Evolutionary conservation across 2,329 filamentous ascomycete species (phyloP), one percentile per base, ranked within the genome.

Genomic region (Colletotrichum acutatum): DNA sequence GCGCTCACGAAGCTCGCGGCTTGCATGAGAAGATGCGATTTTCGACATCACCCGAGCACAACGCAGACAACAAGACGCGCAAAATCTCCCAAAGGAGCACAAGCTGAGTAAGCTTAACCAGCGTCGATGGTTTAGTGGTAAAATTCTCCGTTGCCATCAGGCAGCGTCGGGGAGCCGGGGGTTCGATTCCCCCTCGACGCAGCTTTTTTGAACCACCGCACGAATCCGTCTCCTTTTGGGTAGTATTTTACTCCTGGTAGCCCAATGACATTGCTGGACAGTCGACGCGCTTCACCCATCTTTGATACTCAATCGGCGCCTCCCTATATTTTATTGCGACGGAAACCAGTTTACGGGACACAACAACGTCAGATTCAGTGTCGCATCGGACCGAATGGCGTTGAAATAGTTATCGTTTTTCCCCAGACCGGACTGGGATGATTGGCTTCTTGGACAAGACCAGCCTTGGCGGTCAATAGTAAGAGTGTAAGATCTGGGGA

Each of bases 111-210:
- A 72, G 60, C 66, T 32, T 6, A 4, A 32, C 0, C 0, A 22
- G 70, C 70, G 70, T 56, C 70, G 70, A 72, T 72, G 70, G 70
- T 70, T 72, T 66, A 72, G 70, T 72, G 66, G 66, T 72, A 72
- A 72, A 72, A 72, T 72, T 72, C 70, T 72, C 70, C 70, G 70
- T 72, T 72, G 70, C 70, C 70, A 70, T 72, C 22, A 1, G 42
- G 70, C 66, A 70, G 70, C 66, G 66, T 72, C 70, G 70, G 70
- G 70, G 70, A 72, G 70, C 60, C 66, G 70, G 60, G 70, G 53
- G 53, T 22, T 24, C 53, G 26, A 56, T 56, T 28, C 22, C 22
- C 22, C 22, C 12, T 24, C 26, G 53, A 28, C 53, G 53, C 53
- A 56, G 0, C 4, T 9, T 3, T 49, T 49, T 49, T 49, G 19